These are phyloP conservation scores for Eremochloa ophiuroides DNA, from an alignment of 176 grass and related monocot genomes.

Conservation along the genomic window DNA sequence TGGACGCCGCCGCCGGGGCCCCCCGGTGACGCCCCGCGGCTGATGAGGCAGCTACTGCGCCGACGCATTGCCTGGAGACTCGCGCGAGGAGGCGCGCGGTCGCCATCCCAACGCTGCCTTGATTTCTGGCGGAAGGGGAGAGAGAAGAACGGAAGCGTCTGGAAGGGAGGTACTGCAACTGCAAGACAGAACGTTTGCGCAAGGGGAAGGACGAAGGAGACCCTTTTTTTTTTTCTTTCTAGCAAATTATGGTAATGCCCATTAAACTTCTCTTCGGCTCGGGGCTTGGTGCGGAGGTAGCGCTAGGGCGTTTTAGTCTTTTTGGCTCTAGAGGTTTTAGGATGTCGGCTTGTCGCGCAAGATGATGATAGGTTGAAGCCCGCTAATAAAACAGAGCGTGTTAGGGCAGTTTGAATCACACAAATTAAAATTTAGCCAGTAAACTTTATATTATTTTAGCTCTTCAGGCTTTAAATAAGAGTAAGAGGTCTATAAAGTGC, in stretches of 20 bases:
- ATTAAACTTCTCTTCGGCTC: not conserved
- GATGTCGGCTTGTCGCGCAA: constrained; percentile 21
- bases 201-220: not conserved
- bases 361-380: too few relatives aligned
- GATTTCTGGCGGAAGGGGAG: not conserved
- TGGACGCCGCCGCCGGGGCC: not conserved
- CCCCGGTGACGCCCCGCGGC: not conserved
- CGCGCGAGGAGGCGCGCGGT: constrained; percentile 24
- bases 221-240: not conserved
- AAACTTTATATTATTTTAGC: too few relatives aligned
- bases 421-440: too few relatives aligned
- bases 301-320: constrained; percentile 7
- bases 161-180: not conserved
- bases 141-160: constrained; percentile 11
- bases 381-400: too few relatives aligned
- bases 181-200: not conserved
- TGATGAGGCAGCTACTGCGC: not conserved
- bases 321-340: not conserved
- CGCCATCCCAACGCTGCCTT: not conserved
- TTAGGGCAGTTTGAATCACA: too few relatives aligned
- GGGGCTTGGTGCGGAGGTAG: not conserved
- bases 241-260: not conserved
- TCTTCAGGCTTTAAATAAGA: too few relatives aligned
- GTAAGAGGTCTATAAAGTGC: too few relatives aligned
- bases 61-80: constrained; percentile 16